These are phyloP conservation scores for Parastagonospora nodorum DNA, from an alignment of 2,329 filamentous ascomycete genomes.

Conservation along the genomic window DNA sequence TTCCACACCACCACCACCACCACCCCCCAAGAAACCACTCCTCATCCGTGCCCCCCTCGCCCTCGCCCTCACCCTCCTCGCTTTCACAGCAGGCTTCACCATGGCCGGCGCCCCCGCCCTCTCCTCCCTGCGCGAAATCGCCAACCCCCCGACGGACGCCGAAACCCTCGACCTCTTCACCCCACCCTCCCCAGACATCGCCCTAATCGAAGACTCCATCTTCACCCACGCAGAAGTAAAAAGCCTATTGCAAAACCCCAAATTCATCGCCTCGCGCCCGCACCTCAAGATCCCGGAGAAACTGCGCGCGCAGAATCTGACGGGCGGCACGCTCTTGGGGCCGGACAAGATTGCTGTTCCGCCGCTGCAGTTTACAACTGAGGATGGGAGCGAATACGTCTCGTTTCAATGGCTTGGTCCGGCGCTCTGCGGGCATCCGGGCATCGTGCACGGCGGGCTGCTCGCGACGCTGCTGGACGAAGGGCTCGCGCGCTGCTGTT, in stretches of 20 bases:
- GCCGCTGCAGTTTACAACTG: constrained; percentile 70
- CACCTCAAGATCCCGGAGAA: constrained; percentile 81
- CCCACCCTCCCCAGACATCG: constrained; percentile 56
- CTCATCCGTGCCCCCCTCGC: constrained; percentile 49
- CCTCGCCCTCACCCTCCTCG: constrained; percentile 54
- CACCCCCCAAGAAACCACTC: constrained; percentile 16
- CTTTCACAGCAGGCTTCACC: constrained; percentile 60
- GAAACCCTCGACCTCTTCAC: constrained; percentile 73
- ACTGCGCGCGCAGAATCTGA: constrained; percentile 76
- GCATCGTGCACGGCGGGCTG: constrained; percentile 87
- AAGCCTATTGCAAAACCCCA: constrained; percentile 68
- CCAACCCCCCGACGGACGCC: constrained; percentile 67
- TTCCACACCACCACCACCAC: constrained; percentile 6
- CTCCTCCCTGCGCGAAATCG: constrained; percentile 54
- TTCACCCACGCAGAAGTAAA: constrained; percentile 73
- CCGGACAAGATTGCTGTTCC: constrained; percentile 79
- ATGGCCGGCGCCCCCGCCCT: constrained; percentile 62
- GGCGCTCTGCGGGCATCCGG: constrained; percentile 85
- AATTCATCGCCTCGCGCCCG: constrained; percentile 77
- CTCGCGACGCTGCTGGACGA: constrained; percentile 94
- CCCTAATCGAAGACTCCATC: constrained; percentile 73
- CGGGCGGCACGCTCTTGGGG: constrained; percentile 77
- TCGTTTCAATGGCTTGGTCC: constrained; percentile 77
- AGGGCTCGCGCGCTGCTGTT: constrained; percentile 84
- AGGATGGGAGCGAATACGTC: constrained; percentile 61